These are phyloP conservation scores for Rhizophagus clarus DNA, from an alignment of 192 early-diverging fungal genomes.

Conservation along the genomic window DNA sequence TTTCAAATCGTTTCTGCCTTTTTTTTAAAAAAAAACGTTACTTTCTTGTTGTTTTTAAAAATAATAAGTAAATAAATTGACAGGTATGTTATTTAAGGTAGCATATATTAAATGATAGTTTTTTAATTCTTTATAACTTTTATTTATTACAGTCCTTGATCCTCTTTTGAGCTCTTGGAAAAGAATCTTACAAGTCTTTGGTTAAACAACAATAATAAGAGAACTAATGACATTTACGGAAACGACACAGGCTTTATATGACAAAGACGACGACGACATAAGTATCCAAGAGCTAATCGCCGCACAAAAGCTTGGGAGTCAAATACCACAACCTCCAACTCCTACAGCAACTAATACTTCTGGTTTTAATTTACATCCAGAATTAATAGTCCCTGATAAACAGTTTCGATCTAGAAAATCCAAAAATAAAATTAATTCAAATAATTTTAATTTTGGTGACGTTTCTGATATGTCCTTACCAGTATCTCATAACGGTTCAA, in stretches of 20 bases:
- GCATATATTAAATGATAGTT: too few relatives aligned
- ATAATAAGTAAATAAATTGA: too few relatives aligned
- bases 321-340: neutral
- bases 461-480: conserved; percentile 13
- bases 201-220: neutral
- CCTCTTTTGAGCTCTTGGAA: neutral
- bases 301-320: conserved; percentile 9
- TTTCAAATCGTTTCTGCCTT: too few relatives aligned
- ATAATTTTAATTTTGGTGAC: conserved; percentile 2
- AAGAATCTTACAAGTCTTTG: neutral
- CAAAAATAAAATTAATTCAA: neutral
- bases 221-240: conserved; percentile 19
- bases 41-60: too few relatives aligned
- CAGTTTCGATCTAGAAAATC: neutral
- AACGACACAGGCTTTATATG: neutral
- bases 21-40: too few relatives aligned
- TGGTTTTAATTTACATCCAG: conserved; percentile 8
- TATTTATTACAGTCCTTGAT: neutral
- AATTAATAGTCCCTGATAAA: neutral
- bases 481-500: conserved; percentile 9
- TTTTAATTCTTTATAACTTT: too few relatives aligned
- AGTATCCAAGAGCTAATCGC: conserved; percentile 7
- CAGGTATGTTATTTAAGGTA: too few relatives aligned
- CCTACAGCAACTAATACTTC: neutral
- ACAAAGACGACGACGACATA: conserved; percentile 9